A percentile compares a stretch with the other conserved stretches of the same genome.
These are phyloP conservation scores for Aspergillus transmontanensis DNA, from an alignment of 2,329 filamentous ascomycete genomes.

Conservation along the genomic window DNA sequence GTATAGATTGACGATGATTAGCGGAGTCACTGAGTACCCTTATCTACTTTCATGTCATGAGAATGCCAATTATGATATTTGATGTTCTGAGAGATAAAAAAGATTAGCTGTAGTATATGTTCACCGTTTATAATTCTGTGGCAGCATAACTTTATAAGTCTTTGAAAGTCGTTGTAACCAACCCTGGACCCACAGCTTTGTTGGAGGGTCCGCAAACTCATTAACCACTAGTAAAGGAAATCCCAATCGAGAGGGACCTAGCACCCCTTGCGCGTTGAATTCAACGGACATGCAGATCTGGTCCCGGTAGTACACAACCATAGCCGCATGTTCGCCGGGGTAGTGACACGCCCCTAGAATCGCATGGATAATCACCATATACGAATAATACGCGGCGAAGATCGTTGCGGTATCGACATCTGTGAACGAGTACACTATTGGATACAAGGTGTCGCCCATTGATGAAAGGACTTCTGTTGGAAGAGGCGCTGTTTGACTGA, in stretches of 20 bases:
- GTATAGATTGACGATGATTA: background rate
- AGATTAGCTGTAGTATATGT: background rate
- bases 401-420: constrained; percentile 26
- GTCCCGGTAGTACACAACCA: constrained; percentile 28
- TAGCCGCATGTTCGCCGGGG: constrained; percentile 26
- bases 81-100: background rate
- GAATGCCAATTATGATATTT: background rate
- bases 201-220: constrained; percentile 27
- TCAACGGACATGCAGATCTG: constrained; percentile 36
- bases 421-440: constrained; percentile 24
- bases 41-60: background rate
- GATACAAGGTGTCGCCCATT: constrained; percentile 23
- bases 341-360: constrained; percentile 23
- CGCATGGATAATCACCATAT: constrained; percentile 31
- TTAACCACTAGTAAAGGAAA: constrained; percentile 30
- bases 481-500: constrained; percentile 17
- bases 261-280: constrained; percentile 24
- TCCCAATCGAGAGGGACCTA: constrained; percentile 31
- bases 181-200: constrained; percentile 27
- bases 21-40: background rate
- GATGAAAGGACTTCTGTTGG: constrained; percentile 24
- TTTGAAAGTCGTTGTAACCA: constrained; percentile 27
- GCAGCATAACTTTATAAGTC: constrained; percentile 26
- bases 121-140: constrained; percentile 18
- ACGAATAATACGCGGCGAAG: constrained; percentile 30